Conservation (phyloP, 129 eudicot species). For the Helichrysum umbraculigerum region DNA sequence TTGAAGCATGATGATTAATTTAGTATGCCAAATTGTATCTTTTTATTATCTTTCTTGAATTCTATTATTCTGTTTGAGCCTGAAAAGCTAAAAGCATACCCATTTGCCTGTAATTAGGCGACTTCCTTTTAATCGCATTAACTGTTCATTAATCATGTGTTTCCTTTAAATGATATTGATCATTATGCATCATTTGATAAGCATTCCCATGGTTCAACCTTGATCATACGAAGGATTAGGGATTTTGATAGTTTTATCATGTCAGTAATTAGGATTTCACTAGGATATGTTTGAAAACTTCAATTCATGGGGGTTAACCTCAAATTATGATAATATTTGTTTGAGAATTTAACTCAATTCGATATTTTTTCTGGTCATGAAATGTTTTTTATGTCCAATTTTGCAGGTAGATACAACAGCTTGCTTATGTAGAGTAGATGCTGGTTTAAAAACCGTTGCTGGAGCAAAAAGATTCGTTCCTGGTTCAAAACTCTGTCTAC, state of each 20-base stretch:
- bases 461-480: constrained; percentile 87
- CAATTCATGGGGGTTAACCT: constrained; percentile 9
- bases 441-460: constrained; percentile 75
- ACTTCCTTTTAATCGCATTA: constrained; percentile 22
- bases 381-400: background rate
- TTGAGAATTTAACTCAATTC: background rate
- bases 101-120: constrained; percentile 1
- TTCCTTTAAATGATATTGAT: constrained; percentile 3
- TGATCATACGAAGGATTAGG: constrained; percentile 12
- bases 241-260: background rate
- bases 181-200: background rate
- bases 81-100: constrained; percentile 14
- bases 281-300: background rate
- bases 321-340: background rate
- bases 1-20: constrained; percentile 7
- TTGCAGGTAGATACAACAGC: constrained; percentile 85
- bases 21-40: constrained; percentile 17
- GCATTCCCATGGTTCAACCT: constrained; percentile 7
- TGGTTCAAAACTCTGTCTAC: constrained; percentile 74
- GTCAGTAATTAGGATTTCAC: constrained; percentile 1
- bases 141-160: background rate
- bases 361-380: background rate
- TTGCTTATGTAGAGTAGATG: constrained; percentile 85
- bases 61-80: background rate
- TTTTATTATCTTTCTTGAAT: constrained; percentile 19